These are phyloP conservation scores for Tetradesmus lagerheimii DNA, from an alignment of 139 green algal species.

Conservation along the genomic window DNA sequence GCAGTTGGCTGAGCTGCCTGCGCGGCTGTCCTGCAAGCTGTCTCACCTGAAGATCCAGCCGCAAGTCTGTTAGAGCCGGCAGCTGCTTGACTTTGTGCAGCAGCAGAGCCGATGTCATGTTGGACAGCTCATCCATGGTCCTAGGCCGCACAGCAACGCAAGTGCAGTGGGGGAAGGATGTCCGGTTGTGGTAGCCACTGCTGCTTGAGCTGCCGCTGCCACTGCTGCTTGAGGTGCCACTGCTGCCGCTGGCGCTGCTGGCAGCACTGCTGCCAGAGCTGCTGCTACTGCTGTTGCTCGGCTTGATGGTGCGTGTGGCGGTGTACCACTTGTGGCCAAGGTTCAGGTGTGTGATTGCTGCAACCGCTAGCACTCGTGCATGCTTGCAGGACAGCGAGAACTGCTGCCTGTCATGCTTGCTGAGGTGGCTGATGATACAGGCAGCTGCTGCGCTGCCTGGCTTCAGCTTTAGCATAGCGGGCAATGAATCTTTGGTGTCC, in stretches of 20 bases:
- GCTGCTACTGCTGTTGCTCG: neutral
- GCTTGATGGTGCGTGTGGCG: neutral
- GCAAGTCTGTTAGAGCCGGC: slow-evolving; percentile 3
- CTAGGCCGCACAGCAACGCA: slow-evolving; percentile 12
- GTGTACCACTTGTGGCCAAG: slow-evolving; percentile 2
- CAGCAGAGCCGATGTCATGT: slow-evolving; percentile 30
- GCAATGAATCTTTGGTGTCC: neutral
- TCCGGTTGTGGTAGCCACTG: neutral
- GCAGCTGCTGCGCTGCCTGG: slow-evolving; percentile 4
- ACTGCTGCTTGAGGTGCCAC: neutral
- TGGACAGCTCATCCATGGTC: slow-evolving; percentile 41
- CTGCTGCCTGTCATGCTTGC: slow-evolving; percentile 21
- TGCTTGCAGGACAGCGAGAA: slow-evolving; percentile 26
- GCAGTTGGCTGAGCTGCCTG: neutral
- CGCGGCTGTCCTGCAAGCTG: slow-evolving; percentile 1
- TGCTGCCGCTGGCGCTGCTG: neutral
- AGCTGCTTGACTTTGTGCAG: slow-evolving; percentile 6
- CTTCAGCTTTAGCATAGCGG: neutral
- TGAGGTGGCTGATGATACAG: slow-evolving; percentile 14
- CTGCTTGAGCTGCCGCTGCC: neutral
- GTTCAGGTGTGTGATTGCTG: neutral
- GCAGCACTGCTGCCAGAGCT: neutral
- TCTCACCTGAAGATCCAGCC: slow-evolving; percentile 28
- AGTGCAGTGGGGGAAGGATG: neutral
- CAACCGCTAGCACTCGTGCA: neutral